A percentile compares a stretch with the other conserved stretches of the same genome.
Evolutionary conservation across 2,329 filamentous ascomycete genomes (phyloP).

Genomic region (Xylariaceae sp.): DNA sequence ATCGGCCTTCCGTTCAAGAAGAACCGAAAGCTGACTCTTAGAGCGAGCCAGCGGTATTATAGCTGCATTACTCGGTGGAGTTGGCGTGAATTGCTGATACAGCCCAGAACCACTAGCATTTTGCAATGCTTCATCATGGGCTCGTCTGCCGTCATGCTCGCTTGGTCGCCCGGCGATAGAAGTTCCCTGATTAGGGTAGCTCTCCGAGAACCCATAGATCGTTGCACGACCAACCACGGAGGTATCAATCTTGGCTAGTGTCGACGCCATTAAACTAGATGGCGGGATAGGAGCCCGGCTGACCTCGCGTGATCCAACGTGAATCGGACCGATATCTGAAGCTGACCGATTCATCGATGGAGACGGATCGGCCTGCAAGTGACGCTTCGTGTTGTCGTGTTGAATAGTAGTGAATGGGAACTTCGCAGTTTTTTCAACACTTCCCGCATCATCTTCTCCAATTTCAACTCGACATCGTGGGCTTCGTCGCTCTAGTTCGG

Average conservation of each 20-base stretch:
- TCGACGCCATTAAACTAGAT: conserved; percentile 30
- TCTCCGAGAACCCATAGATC: conserved; percentile 38
- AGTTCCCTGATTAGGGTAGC: conserved; percentile 14
- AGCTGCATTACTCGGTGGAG: conserved; percentile 42
- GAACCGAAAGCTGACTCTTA: conserved; percentile 55
- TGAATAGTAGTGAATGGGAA: not conserved
- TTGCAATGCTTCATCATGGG: conserved; percentile 15
- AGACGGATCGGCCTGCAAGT: conserved; percentile 15
- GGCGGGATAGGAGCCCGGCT: conserved; percentile 28
- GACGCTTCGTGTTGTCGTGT: conserved; percentile 19
- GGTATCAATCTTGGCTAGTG: conserved; percentile 37
- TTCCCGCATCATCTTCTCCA: not conserved
- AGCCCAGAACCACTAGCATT: conserved; percentile 31
- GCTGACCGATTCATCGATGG: conserved; percentile 32
- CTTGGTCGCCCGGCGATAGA: not conserved
- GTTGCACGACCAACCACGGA: conserved; percentile 39
- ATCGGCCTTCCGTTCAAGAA: conserved; percentile 44
- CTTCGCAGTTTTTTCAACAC: not conserved
- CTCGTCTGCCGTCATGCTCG: conserved; percentile 5
- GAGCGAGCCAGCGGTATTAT: conserved; percentile 49
- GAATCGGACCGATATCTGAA: conserved; percentile 22
- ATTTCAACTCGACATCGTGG: conserved; percentile 6
- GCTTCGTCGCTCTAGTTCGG: conserved; percentile 2
- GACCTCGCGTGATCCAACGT: conserved; percentile 23
- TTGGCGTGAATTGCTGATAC: conserved; percentile 42